Base-by-base conservation (phyloP, 164 flowering plant genomes). In the Kingdonia uniflora region DNA sequence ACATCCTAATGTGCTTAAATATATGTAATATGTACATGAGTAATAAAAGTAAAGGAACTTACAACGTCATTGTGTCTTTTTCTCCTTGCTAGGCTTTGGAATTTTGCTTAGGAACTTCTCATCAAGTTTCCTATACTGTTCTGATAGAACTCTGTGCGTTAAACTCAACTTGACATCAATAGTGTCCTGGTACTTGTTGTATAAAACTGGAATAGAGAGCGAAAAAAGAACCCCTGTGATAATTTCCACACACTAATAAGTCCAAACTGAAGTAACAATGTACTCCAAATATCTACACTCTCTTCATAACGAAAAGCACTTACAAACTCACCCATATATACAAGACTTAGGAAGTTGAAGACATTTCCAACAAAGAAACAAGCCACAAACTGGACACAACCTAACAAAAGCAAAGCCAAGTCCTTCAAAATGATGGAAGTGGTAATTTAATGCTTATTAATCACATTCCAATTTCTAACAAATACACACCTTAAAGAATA, bases 311-410 rank as follows among this genome's bases (percentile, higher is more conserved):
- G n/a, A n/a, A n/a, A n/a, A n/a, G 7, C 43, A 83, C 65, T 59
- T 80, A 87, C n/a, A n/a, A n/a, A n/a, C n/a, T n/a, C n/a, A n/a
- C n/a, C n/a, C n/a, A n/a, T n/a, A n/a, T n/a, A n/a, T 49, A 76
- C 59, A 23, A 91, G 64, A 43, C 95, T 83, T 38, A 91, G 72
- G 61, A 91, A 85, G 72, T 68, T 81, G 67, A 73, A 78, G 55
- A 91, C 49, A 69, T 87, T 73, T 13, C 97, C 96, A 54, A 91
- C 49, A 54, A 83, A 14, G 96, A 83, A 49, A 73, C 58, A 12
- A 77, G 5, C 84, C 85, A 83, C 71, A 87, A 65, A 38, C 55
- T 57, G 33, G 64, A 23, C 43, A 68, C 74, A 64, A 85, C 92
- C 97, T 90, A 42, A 21, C 25, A 44, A 13, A 15, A 44, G 22